Percentiles rank a stretch among this genome's conserved stretches.
These are phyloP conservation scores for Castanospermum australe DNA, from an alignment of 306 rosid species.

Conservation along the genomic window DNA sequence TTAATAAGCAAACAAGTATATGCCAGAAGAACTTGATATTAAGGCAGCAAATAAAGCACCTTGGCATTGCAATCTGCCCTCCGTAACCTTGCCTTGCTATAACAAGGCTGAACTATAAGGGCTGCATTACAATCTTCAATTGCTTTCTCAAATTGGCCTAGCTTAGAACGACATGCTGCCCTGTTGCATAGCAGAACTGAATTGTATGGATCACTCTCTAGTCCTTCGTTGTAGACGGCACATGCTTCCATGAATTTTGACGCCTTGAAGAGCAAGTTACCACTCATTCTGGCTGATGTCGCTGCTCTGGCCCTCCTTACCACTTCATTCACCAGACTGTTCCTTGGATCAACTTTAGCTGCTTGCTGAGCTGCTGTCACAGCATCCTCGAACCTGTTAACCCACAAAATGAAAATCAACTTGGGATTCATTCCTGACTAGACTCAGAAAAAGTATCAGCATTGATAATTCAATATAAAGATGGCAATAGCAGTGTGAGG, in stretches of 20 bases:
- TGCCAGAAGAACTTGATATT: background rate
- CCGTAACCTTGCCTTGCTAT: constrained; percentile 84
- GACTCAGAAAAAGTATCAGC: background rate
- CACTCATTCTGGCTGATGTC: constrained; percentile 70
- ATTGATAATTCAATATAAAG: background rate
- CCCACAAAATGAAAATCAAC: constrained; percentile 13
- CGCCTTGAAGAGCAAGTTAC: constrained; percentile 81
- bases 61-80: constrained; percentile 86
- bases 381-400: constrained; percentile 79
- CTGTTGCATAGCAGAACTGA: constrained; percentile 83
- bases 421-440: constrained; percentile 28
- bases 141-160: constrained; percentile 81
- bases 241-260: constrained; percentile 69
- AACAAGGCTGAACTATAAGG: constrained; percentile 60
- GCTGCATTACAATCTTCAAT: constrained; percentile 89
- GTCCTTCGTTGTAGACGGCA: constrained; percentile 69
- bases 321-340: constrained; percentile 48
- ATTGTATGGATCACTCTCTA: constrained; percentile 73
- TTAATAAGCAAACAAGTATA: background rate
- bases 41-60: constrained; percentile 34
- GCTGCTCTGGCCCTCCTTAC: constrained; percentile 58
- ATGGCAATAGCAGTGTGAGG: background rate
- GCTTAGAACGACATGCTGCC: constrained; percentile 91
- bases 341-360: constrained; percentile 56
- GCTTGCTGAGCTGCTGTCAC: constrained; percentile 68